These are phyloP conservation scores for Fraxinus latifolia DNA, from an alignment of 305 asterid genomes.

Conservation along the genomic window DNA sequence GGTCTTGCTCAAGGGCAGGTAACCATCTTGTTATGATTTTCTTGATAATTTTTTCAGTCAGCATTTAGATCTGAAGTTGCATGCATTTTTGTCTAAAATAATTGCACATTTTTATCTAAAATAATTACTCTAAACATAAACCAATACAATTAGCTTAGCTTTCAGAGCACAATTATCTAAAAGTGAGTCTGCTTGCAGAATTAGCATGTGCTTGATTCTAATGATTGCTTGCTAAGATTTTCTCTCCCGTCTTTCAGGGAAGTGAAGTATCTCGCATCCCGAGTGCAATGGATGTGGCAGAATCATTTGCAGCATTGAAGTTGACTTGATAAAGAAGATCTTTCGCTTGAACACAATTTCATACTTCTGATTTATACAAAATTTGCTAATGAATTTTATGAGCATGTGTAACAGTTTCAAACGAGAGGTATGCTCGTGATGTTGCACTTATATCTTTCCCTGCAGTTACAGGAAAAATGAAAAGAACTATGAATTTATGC, in stretches of 20 bases:
- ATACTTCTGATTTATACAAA: neutral
- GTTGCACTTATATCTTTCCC: neutral
- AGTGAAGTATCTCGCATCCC: slow-evolving; percentile 45
- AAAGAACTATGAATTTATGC: neutral
- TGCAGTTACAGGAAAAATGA: neutral
- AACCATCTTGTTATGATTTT: slow-evolving; percentile 12
- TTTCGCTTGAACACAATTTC: neutral
- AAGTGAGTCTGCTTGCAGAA: neutral
- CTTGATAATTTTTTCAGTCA: neutral
- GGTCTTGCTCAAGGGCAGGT: slow-evolving; percentile 98
- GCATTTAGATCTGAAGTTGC: neutral
- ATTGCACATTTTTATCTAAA: neutral
- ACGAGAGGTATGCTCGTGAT: neutral
- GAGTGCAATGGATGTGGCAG: slow-evolving; percentile 71
- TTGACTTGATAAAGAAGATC: slow-evolving; percentile 39
- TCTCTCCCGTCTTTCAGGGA: slow-evolving; percentile 47
- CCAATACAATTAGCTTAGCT: neutral
- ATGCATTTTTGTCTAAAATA: neutral
- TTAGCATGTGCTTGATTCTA: neutral
- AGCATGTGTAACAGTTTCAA: neutral
- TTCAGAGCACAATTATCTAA: neutral
- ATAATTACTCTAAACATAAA: neutral
- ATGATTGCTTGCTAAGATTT: neutral
- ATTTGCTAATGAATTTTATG: neutral
- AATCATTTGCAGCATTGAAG: slow-evolving; percentile 75